A percentile compares a stretch with the other conserved stretches of the same genome.
Conservation (phyloP, 148 eudicot genomes). For the Rhododendron simsii region DNA sequence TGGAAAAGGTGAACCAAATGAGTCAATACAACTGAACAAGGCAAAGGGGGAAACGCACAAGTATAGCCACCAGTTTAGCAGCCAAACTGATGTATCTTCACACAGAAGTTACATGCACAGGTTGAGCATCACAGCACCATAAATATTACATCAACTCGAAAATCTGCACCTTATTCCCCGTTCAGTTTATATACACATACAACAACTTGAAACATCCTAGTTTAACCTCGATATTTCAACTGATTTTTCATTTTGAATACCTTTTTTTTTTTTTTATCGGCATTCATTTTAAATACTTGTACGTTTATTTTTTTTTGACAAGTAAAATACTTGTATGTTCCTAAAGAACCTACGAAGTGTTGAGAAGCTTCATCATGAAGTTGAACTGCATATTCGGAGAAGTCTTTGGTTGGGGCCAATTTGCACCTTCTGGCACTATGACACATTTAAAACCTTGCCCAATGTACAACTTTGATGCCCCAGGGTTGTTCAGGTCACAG, state of each 20-base stretch:
- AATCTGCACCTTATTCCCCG: neutral
- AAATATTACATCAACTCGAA: neutral
- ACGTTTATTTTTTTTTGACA: too few relatives aligned
- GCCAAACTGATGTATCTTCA: neutral
- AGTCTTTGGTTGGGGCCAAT: slow-evolving; percentile 90
- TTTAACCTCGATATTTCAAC: neutral
- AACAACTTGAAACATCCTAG: neutral
- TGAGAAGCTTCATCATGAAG: slow-evolving; percentile 90
- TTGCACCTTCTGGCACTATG: slow-evolving; percentile 73
- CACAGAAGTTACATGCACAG: neutral
- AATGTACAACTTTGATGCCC: slow-evolving; percentile 62
- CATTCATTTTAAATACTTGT: neutral
- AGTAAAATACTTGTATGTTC: neutral
- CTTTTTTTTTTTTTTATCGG: too few relatives aligned
- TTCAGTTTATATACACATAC: neutral
- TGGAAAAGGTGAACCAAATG: neutral
- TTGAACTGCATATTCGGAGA: slow-evolving; percentile 61
- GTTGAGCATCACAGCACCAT: neutral
- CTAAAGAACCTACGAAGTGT: slow-evolving; percentile 4
- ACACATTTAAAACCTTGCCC: slow-evolving; percentile 64
- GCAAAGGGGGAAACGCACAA: neutral
- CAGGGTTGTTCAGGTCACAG: slow-evolving; percentile 69
- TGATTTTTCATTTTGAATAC: neutral
- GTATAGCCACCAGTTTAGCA: neutral
- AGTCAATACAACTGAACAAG: neutral